phyloP scores from a whole-genome alignment of 2,329 filamentous ascomycete genomes.

The Diaporthe batatas region DNA sequence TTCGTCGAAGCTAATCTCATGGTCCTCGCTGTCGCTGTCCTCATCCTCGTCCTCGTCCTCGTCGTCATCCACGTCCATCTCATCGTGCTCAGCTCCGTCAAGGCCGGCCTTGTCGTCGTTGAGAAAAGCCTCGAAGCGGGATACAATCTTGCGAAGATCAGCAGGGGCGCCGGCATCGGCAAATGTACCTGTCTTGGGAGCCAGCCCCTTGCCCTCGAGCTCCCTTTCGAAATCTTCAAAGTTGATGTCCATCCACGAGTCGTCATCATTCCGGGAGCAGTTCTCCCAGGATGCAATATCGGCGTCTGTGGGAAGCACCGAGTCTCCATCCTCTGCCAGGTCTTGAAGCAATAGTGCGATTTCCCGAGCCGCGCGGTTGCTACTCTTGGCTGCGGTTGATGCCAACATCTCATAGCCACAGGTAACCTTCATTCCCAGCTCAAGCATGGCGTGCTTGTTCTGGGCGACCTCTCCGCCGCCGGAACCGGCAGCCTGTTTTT shows the following conservation, averaged over 20 bases:
- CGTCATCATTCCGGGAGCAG: conserved; percentile 78
- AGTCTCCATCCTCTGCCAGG: conserved; percentile 77
- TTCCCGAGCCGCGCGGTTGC: conserved; percentile 79
- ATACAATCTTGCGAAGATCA: conserved; percentile 90
- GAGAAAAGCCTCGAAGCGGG: conserved; percentile 91
- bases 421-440: conserved; percentile 89
- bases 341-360: conserved; percentile 83
- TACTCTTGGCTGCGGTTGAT: conserved; percentile 74
- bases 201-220: conserved; percentile 65
- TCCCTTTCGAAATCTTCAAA: conserved; percentile 91
- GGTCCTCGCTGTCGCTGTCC: conserved; percentile 75
- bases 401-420: conserved; percentile 93
- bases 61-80: conserved; percentile 77
- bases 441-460: conserved; percentile 58
- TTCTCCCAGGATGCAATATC: conserved; percentile 81
- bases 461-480: conserved; percentile 43
- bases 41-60: conserved; percentile 59
- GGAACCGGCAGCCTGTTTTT: conserved; percentile 36
- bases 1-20: conserved; percentile 85
- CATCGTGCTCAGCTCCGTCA: conserved; percentile 81
- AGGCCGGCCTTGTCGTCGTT: conserved; percentile 85
- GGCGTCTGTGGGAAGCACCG: conserved; percentile 74
- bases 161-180: conserved; percentile 77
- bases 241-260: conserved; percentile 92
- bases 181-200: conserved; percentile 61